Evolutionary conservation across 495 filamentous ascomycete species (phyloP), one percentile per base, ranked within the genome.

Genomic region (Patellaria atrata): DNA sequence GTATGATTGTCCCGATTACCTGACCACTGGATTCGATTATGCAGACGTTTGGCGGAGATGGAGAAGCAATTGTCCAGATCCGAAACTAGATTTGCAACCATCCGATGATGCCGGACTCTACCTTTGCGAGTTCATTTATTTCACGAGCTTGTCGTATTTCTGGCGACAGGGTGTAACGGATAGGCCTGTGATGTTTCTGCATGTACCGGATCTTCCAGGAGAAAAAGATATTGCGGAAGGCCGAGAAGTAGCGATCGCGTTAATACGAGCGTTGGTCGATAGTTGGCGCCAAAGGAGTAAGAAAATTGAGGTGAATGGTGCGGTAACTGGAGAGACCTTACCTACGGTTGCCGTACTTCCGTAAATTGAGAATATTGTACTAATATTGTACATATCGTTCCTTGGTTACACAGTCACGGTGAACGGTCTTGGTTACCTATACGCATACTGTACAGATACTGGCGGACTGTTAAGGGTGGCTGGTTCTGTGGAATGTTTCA

Each of bases 71-170:
- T 54, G 64, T 16, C 53, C 6, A 16, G 22, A 37, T 27, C 12
- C 23, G 1, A 27, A 24, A 21, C 56, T 41, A 55, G 62, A 53
- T 24, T 53, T 37, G 4, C 6, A 20, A n/a, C 31, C 24, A 5
- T 13, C 8, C 11, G 24, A 38, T 18, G 77, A 91, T 48, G 77
- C 83, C 0, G 83, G 84, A 0, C 75, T 70, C 27, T 93, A 78
- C 49, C 60, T 87, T 11, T 93, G 84, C 52, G 84, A 87, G 45
- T 93, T 85, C 50, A 85, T 79, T 30, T 89, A 81, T 55, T 91
- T 75, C 58, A 76, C 76, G 4, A 80, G 71, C 41, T 47, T 93
- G 52, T 66, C 75, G 13, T 53, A 50, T 32, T 55, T 47, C 22
- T 1, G 12, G 5, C 13, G 50, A 37, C n/a, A 37, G 34, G 12